Conservation (phyloP, 106 monocot genomes). For the Xerophyta viscosa region DNA sequence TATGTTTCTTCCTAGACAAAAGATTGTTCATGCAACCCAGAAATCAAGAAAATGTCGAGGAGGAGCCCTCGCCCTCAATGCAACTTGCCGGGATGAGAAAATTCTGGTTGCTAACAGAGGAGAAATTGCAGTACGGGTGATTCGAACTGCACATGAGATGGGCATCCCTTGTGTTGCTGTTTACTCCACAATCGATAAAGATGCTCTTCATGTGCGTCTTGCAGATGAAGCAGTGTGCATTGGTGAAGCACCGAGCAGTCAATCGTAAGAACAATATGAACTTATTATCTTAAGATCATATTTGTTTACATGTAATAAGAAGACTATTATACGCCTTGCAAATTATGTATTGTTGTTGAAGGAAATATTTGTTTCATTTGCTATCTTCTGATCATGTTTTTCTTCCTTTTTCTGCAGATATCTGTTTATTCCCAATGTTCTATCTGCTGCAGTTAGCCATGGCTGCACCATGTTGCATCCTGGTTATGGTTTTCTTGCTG, state of each 20-base stretch:
- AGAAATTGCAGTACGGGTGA: constrained; percentile 90
- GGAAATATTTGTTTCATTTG: no score
- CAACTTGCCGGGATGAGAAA: constrained; percentile 63
- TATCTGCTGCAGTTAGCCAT: constrained; percentile 85
- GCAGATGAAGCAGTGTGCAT: constrained; percentile 94
- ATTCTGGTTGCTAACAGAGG: constrained; percentile 94
- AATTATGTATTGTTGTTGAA: no score
- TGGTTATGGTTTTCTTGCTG: constrained; percentile 90
- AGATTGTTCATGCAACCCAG: constrained; percentile 3
- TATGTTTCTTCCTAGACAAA: constrained; percentile 25
- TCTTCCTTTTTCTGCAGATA: constrained; percentile 37
- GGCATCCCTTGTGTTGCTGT: constrained; percentile 96
- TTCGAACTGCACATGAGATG: constrained; percentile 96
- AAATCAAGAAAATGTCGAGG: constrained; percentile 37
- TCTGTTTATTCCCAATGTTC: constrained; percentile 69
- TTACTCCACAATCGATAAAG: constrained; percentile 82
- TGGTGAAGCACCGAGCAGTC: constrained; percentile 92
- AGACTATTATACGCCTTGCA: no score
- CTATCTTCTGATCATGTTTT: constrained; percentile 1
- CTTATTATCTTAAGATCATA: no score
- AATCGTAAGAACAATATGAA: constrained; percentile 73
- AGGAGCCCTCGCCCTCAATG: constrained; percentile 45
- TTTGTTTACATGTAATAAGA: no score
- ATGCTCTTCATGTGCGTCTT: constrained; percentile 84
- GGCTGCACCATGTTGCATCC: constrained; percentile 94